These are phyloP conservation scores for Ustilago shanxiensis DNA, from an alignment of 1,284 basidiomycete genomes.

Conservation along the genomic window DNA sequence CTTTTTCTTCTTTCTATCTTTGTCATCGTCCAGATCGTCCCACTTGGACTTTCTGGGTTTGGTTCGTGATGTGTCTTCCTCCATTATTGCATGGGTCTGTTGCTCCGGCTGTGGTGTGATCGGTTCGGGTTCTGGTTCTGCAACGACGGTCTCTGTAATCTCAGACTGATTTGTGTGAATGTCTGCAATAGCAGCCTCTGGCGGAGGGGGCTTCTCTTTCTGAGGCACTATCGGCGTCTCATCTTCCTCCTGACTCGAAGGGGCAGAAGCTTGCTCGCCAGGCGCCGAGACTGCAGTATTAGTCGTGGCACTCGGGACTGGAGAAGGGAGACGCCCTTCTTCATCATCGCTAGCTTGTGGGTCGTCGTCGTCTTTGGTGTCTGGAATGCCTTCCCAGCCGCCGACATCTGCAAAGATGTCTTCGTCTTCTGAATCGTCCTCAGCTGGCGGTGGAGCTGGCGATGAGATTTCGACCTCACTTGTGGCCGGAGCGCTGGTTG, in stretches of 20 bases:
- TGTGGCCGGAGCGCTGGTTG: background rate
- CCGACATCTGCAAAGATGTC: conserved; percentile 87
- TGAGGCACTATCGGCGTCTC: background rate
- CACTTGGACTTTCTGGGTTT: conserved; percentile 36
- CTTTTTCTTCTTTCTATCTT: conserved; percentile 20
- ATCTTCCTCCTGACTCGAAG: background rate
- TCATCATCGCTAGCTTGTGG: conserved; percentile 40
- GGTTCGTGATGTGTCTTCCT: background rate
- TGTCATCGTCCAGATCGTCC: conserved; percentile 26
- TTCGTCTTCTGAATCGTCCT: conserved; percentile 42
- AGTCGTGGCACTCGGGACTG: background rate
- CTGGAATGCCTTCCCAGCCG: conserved; percentile 79
- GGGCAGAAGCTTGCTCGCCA: too few relatives aligned
- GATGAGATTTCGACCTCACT: background rate
- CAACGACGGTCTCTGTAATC: background rate
- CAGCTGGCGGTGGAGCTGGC: background rate
- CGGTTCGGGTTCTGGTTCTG: too few relatives aligned
- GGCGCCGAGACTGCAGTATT: too few relatives aligned
- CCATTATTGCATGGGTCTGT: background rate
- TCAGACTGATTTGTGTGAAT: background rate
- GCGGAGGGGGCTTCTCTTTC: background rate
- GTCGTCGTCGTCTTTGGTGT: conserved; percentile 54
- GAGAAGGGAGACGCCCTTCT: background rate
- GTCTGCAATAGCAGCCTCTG: background rate
- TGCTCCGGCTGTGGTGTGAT: background rate